Evolutionary conservation across 176 grass and related monocot species (phyloP), one percentile per base, ranked within the genome.

Genomic region (Chrysopogon serrulatus): DNA sequence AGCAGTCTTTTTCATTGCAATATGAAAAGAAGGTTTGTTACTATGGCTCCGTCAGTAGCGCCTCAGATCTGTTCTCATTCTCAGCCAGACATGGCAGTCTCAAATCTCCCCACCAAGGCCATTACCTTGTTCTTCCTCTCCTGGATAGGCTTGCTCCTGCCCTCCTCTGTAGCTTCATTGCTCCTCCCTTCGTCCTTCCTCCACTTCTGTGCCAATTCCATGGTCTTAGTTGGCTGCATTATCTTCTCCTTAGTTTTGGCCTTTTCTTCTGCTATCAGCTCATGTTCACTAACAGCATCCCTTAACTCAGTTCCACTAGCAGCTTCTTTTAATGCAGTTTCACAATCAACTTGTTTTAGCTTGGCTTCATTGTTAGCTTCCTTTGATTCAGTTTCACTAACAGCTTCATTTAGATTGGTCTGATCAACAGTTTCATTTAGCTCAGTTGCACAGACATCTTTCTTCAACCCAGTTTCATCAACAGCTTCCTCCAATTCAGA

Each of bases 41-140:
- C 14, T 36, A 21, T 36, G 66, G 26, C 45, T 67, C 44, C 23
- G 21, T 39, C 59, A 62, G 14, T 65, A 62, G 14, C 54, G 16
- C 54, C 28, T 74, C 51, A 5, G 15, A 16, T 37, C 11, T 39
- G 6, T 70, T 73, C 34, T 84, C 77, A 54, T 31, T 84, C 74
- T 86, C 71, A 21, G 4, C 49, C 41, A 40, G 74, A 60, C 83
- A 94, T 91, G 19, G 79, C 92, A 27, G 84, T 91, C 82, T 94
- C 92, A 64, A 94, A 94, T 19, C 61, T 90, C 13, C 92, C 92
- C 9, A 91, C 87, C 71, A 94, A 85, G 15, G 89, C 89, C 84
- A 85, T 84, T 31, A 94, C 87, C 71, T 89, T 89, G 77, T 82
- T 94, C 72, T 84, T 91, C 68, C 84, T 89, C 77, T 73, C 75